These are phyloP conservation scores for Cryomyces minteri DNA, from an alignment of 495 filamentous ascomycete genomes.

Conservation along the genomic window DNA sequence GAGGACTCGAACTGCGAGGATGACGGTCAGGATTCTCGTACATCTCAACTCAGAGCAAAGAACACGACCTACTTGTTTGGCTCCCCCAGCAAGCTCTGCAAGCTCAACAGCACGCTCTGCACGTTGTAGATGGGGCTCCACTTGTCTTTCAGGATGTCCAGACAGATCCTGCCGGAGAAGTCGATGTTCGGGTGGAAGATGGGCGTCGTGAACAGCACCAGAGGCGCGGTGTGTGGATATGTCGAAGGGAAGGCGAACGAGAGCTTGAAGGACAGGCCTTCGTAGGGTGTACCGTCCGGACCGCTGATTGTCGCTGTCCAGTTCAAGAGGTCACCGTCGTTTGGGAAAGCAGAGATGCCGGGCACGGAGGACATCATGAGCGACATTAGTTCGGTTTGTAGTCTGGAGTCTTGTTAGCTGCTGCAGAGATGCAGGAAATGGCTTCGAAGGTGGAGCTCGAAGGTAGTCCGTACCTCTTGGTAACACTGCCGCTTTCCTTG, in stretches of 20 bases:
- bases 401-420: constrained; percentile 27
- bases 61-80: constrained; percentile 64
- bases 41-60: neutral
- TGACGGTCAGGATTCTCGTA: neutral
- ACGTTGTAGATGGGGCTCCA: constrained; percentile 95
- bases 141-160: constrained; percentile 97
- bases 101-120: constrained; percentile 74
- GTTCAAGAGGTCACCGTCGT: constrained; percentile 72
- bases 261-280: constrained; percentile 79
- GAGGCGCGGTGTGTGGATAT: constrained; percentile 88
- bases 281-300: constrained; percentile 81
- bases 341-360: constrained; percentile 89
- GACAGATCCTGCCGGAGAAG: constrained; percentile 22
- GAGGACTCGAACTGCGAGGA: constrained; percentile 57
- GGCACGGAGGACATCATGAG: constrained; percentile 89
- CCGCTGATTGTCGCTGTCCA: constrained; percentile 93
- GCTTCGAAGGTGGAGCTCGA: neutral
- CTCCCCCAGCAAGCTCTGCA: constrained; percentile 91
- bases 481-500: constrained; percentile 10
- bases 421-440: neutral
- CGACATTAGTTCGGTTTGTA: constrained; percentile 95
- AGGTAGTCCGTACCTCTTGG: constrained; percentile 11
- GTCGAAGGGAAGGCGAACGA: constrained; percentile 77
- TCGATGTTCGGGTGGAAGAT: constrained; percentile 28
- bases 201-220: constrained; percentile 44